Evolutionary conservation across 805 yeast genomes (phyloP), one percentile per base, ranked within the genome.

Genomic region (Vanderwaltozyma verrucispora): DNA sequence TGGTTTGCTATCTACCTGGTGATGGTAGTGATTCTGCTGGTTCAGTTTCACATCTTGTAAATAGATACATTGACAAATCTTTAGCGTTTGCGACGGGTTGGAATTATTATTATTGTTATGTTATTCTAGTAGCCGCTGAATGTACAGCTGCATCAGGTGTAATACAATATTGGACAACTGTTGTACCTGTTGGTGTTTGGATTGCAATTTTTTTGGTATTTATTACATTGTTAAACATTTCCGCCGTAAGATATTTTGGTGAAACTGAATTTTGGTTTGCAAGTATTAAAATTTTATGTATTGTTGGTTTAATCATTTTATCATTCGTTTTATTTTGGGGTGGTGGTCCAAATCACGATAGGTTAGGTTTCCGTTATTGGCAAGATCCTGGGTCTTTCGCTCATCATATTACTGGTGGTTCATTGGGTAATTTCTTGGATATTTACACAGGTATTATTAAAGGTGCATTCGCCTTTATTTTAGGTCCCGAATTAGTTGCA

Each of bases 291-390:
- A 63, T 70, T 44, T 44, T 67, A 19, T 62, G 71, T 45, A 68
- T 71, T 33, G 41, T 64, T 4, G 75, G 74, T 1, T 56, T 71
- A 33, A 59, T 71, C 23, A 50, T 70, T 24, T 58, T 69, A 37
- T 67, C 70, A 3, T 63, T 71, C 41, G 52, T 71, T 30, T 53
- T 70, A 30, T 68, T 69, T 62, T 69, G 69, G 44, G 75, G 76
- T 18, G 75, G 75, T 21, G 71, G 69, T 44, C 61, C 61, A 33
- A 40, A 46, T 15, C 68, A 68, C 36, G 76, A 73, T 37, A 67
- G 79, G 41, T 58, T 72, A 25, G 86, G 86, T 6, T 78, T 78
- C 68, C 74, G 78, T 44, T 78, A 67, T 60, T 79, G 86, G 86
- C 56, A 66, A 35, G 41, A 62, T 39, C 79, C 80, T 5, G 79